Evolutionary conservation across 192 early-diverging fungal species (phyloP).

Genomic region (Podila minutissima): DNA sequence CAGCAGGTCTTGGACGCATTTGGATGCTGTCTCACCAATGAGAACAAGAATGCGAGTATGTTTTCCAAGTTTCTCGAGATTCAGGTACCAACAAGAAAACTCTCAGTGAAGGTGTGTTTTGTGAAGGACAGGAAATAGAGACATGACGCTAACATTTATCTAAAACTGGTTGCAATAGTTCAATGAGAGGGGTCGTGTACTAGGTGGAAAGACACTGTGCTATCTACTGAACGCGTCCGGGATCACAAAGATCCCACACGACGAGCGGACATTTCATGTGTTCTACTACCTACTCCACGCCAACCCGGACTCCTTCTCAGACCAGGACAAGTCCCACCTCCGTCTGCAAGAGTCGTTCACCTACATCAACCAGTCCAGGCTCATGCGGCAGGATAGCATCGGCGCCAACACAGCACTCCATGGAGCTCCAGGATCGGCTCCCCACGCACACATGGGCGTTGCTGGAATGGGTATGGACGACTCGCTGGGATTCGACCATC

Average conservation of each 20-base stretch:
- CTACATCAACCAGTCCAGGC: conserved; percentile 57
- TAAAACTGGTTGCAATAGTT: conserved; percentile 52
- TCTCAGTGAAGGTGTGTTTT: too few species aligned
- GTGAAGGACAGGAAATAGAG: too few species aligned
- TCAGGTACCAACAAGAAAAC: conserved; percentile 57
- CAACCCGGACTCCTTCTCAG: conserved; percentile 45
- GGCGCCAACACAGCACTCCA: neutral
- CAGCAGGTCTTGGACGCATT: conserved; percentile 85
- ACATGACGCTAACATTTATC: too few species aligned
- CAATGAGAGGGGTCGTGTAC: conserved; percentile 81
- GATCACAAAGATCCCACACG: conserved; percentile 65
- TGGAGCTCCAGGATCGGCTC: neutral
- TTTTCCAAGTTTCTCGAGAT: conserved; percentile 87
- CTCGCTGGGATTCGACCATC: conserved; percentile 67
- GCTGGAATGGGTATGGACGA: conserved; percentile 59
- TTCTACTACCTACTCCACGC: conserved; percentile 89
- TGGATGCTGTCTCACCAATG: conserved; percentile 70
- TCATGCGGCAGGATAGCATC: conserved; percentile 40
- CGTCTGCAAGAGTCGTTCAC: conserved; percentile 69
- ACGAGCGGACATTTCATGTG: conserved; percentile 73
- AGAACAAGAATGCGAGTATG: conserved; percentile 76
- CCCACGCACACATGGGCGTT: conserved; percentile 43
- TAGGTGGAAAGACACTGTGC: conserved; percentile 83
- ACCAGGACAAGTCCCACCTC: conserved; percentile 73
- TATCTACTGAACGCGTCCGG: conserved; percentile 72